Evolutionary conservation across 2,329 filamentous ascomycete genomes (phyloP), one percentile per base, ranked within the genome.

Genomic region (Aspergillus fructus): DNA sequence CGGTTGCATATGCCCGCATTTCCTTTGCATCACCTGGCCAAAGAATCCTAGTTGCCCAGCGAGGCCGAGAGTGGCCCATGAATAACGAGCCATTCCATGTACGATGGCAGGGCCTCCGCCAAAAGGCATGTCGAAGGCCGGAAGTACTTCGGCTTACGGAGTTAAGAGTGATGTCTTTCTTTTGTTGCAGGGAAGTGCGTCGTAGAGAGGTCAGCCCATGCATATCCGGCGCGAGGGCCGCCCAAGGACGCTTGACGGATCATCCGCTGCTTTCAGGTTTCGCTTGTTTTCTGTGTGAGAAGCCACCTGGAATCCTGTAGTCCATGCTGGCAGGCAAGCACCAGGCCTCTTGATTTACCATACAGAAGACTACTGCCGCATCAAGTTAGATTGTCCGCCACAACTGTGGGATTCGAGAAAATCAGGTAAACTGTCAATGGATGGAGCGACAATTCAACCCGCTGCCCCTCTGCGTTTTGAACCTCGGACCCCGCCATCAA

Each of bases 271-370:
- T 49, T 56, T 56, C 46, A 48, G 57, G 39, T 41, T 24, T 50
- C 12, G 15, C 21, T 49, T 15, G 34, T 43, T 50, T 30, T 33
- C 19, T 46, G 19, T 53, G 54, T 53, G 58, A 60, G 53, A 60
- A 56, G 40, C 53, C 27, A 51, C 30, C 51, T 42, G 56, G 41
- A 27, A 50, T 53, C 33, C 50, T 51, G 47, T 23, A 30, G 27
- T 30, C 27, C 27, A 30, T 42, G 42, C 51, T 15, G 37, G 40
- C 50, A 41, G 40, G 51, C 24, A 41, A 54, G 34, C 33, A 40
- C 51, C 41, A 49, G 56, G 39, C 49, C 61, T 51, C 50, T 59
- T 64, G 60, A 59, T 64, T 62, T 62, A 60, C 62, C 56, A 59
- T 59, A 56, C 60, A 62, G 58, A 56, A 53, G 49, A 41, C 60